These are phyloP conservation scores for Leptodontidium sp. DNA, from an alignment of 2,329 filamentous ascomycete genomes.

Conservation along the genomic window DNA sequence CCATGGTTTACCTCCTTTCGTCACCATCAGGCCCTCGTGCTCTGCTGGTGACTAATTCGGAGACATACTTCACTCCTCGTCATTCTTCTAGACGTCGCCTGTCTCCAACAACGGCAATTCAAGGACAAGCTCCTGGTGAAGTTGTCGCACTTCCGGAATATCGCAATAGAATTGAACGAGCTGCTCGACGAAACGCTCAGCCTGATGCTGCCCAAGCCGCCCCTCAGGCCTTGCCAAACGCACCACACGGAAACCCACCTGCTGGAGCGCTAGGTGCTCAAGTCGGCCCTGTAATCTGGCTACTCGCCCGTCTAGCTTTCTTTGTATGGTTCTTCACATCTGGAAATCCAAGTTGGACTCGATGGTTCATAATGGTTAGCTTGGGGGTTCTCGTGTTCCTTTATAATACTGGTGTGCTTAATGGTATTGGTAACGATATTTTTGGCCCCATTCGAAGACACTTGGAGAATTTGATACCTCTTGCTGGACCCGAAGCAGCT, in stretches of 20 bases:
- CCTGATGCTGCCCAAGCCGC: constrained; percentile 17
- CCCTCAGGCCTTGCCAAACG: constrained; percentile 26
- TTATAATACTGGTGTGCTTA: constrained; percentile 66
- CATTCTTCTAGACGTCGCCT: constrained; percentile 35
- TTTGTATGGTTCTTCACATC: constrained; percentile 73
- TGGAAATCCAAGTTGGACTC: constrained; percentile 64
- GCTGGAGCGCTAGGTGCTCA: constrained; percentile 43
- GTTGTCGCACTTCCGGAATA: constrained; percentile 38
- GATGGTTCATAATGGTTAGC: constrained; percentile 63
- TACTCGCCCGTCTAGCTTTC: constrained; percentile 62
- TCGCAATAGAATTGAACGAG: constrained; percentile 39
- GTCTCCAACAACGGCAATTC: constrained; percentile 10
- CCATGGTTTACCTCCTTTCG: constrained; percentile 67
- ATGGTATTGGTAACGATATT: constrained; percentile 61
- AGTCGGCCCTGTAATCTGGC: constrained; percentile 69
- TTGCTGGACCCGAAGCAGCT: constrained; percentile 52
- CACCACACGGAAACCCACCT: constrained; percentile 42
- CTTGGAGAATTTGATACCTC: constrained; percentile 65
- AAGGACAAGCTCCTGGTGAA: constrained; percentile 24
- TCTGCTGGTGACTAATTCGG: constrained; percentile 61
- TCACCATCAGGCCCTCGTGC: constrained; percentile 67
- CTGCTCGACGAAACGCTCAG: constrained; percentile 32
- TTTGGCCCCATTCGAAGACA: constrained; percentile 66
- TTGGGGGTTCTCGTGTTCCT: constrained; percentile 64
- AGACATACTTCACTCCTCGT: constrained; percentile 61